A percentile compares a stretch with the other conserved stretches of the same genome.
Evolutionary conservation across 345 rosid genomes (phyloP).

Genomic region (Populus alba): DNA sequence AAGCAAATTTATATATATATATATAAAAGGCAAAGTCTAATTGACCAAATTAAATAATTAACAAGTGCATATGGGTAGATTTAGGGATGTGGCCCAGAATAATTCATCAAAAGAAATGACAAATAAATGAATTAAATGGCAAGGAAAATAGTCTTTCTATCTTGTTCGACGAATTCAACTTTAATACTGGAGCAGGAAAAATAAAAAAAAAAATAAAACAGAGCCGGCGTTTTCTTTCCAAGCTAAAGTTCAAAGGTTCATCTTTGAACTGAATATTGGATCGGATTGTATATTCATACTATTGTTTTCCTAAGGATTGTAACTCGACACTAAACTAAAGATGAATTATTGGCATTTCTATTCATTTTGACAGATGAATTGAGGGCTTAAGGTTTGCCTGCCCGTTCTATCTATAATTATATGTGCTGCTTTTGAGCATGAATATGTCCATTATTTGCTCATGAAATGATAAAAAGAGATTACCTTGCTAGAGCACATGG

Average conservation of each 20-base stretch:
- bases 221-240: not conserved
- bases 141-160: not conserved
- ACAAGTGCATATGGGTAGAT: not conserved
- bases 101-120: no score
- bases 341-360: no score
- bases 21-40: not conserved
- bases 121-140: no score
- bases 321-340: no score
- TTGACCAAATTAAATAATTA: no score
- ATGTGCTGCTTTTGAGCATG: not conserved
- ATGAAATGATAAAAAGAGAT: not conserved
- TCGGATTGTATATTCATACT: no score
- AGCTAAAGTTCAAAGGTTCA: not conserved
- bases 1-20: not conserved
- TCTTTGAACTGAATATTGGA: not conserved
- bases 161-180: not conserved
- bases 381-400: no score
- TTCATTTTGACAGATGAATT: no score
- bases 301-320: no score
- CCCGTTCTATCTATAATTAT: not conserved
- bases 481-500: slow-evolving; percentile 75
- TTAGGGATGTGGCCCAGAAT: not conserved
- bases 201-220: rapidly evolving
- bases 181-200: not conserved
- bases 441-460: not conserved